Percentiles rank a stretch among this genome's conserved stretches.
Conservation (phyloP, 176 grass and related monocot species). For the Lolium perenne region DNA sequence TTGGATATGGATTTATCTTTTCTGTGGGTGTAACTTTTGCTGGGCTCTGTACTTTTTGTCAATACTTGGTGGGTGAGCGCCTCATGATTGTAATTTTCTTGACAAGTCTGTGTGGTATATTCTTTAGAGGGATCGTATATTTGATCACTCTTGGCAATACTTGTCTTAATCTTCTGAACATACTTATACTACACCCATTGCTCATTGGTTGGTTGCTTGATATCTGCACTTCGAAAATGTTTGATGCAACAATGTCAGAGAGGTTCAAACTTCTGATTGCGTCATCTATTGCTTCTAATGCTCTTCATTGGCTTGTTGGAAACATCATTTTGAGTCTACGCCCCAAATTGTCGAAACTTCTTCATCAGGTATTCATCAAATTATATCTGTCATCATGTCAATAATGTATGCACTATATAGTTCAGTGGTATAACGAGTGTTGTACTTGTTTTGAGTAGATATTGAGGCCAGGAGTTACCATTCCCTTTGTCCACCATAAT, state of each 20-base stretch:
- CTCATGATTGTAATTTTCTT: constrained; percentile 12
- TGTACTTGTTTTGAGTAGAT: constrained; percentile 30
- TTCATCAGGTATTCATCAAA: constrained; percentile 30
- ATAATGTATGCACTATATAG: background rate
- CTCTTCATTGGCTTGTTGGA: constrained; percentile 50
- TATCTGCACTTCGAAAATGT: constrained; percentile 50
- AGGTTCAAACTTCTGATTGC: constrained; percentile 31
- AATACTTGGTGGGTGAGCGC: constrained; percentile 34
- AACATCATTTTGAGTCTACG: constrained; percentile 7
- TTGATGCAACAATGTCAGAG: constrained; percentile 41
- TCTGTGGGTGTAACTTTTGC: background rate
- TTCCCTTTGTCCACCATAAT: constrained; percentile 25
- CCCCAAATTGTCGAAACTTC: constrained; percentile 9
- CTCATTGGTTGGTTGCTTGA: constrained; percentile 46
- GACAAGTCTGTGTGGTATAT: constrained; percentile 29
- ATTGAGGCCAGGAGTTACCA: constrained; percentile 19
- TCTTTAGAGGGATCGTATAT: constrained; percentile 28
- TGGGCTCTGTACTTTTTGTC: constrained; percentile 15
- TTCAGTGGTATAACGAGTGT: background rate
- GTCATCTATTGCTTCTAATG: constrained; percentile 46
- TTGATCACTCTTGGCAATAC: constrained; percentile 28
- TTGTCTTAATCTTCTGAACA: constrained; percentile 32
- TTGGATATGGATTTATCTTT: constrained; percentile 39
- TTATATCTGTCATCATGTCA: background rate
- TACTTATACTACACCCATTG: constrained; percentile 30